phyloP scores from a whole-genome alignment of 805 yeast species.

The Kuraishia piskuri region DNA sequence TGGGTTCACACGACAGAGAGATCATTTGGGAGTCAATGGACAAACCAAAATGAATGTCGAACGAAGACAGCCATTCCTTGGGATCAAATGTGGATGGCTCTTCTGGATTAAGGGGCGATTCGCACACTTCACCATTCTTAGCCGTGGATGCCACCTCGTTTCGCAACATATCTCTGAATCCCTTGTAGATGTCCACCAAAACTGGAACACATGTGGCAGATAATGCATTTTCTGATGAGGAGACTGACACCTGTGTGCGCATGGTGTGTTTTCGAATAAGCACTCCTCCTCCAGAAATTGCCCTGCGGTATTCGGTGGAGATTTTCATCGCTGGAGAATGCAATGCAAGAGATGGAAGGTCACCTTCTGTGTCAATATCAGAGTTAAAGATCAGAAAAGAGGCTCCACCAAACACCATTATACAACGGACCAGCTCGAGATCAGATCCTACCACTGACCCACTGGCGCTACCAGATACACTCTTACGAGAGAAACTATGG shows the following conservation, averaged over 20 bases:
- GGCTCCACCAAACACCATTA: slow-evolving; percentile 63
- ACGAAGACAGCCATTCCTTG: background rate
- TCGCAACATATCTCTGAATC: slow-evolving; percentile 39
- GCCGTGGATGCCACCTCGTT: slow-evolving; percentile 11
- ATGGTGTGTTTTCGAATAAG: slow-evolving; percentile 31
- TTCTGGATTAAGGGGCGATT: background rate
- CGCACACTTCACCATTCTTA: too few relatives aligned
- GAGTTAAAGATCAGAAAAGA: slow-evolving; percentile 39
- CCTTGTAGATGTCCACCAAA: slow-evolving; percentile 45
- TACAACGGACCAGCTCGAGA: slow-evolving; percentile 30
- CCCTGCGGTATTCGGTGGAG: slow-evolving; percentile 42
- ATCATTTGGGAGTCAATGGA: slow-evolving; percentile 66
- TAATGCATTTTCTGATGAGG: slow-evolving; percentile 65
- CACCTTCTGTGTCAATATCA: slow-evolving; percentile 30
- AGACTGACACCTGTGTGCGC: slow-evolving; percentile 46
- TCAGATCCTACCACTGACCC: slow-evolving; percentile 23
- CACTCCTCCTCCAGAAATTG: slow-evolving; percentile 7
- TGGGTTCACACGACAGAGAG: slow-evolving; percentile 84
- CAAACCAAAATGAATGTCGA: slow-evolving; percentile 36
- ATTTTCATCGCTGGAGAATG: slow-evolving; percentile 71
- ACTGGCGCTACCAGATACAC: background rate
- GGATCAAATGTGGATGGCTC: background rate
- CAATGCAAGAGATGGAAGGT: slow-evolving; percentile 45
- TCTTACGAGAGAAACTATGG: background rate
- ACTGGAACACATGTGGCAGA: slow-evolving; percentile 76